Percentiles rank a stretch among this genome's conserved stretches.
Evolutionary conservation across 306 rosid genomes (phyloP).

Genomic region (Lathyrus sativus): DNA sequence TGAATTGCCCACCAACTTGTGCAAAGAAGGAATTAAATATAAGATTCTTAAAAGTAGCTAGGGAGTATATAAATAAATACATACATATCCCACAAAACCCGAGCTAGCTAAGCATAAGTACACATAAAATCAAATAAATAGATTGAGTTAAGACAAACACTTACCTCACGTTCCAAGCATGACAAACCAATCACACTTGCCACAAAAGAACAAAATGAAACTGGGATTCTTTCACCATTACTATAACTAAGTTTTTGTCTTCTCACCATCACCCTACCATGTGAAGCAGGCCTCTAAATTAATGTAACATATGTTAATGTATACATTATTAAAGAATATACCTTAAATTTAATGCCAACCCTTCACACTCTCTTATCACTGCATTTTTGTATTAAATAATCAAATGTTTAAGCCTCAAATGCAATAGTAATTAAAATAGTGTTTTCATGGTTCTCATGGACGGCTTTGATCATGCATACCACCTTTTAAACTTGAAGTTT

Average conservation of each 20-base stretch:
- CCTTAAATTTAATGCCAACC: conserved; percentile 48
- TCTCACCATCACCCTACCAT: conserved; percentile 59
- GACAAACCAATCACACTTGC: conserved; percentile 44
- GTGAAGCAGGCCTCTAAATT: conserved; percentile 55
- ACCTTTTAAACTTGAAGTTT: conserved; percentile 35
- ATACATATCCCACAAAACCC: conserved; percentile 40
- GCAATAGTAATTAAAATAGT: background rate
- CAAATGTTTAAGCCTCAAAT: conserved; percentile 25
- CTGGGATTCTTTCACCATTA: conserved; percentile 70
- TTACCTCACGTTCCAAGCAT: conserved; percentile 70
- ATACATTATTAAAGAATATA: background rate
- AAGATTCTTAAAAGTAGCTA: conserved; percentile 34
- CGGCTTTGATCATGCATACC: conserved; percentile 45
- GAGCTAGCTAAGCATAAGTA: conserved; percentile 31
- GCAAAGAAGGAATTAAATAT: conserved; percentile 26
- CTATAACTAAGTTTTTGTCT: conserved; percentile 48
- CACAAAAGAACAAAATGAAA: conserved; percentile 63
- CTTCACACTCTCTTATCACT: conserved; percentile 51
- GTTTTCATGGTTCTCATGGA: conserved; percentile 32
- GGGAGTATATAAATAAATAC: conserved; percentile 9
- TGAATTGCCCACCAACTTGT: conserved; percentile 18
- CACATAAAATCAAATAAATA: conserved; percentile 36
- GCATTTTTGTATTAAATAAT: conserved; percentile 46
- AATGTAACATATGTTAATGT: conserved; percentile 14
- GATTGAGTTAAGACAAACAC: conserved; percentile 51